phyloP scores from a whole-genome alignment of 345 rosid genomes.

The Aethionema arabicum region DNA sequence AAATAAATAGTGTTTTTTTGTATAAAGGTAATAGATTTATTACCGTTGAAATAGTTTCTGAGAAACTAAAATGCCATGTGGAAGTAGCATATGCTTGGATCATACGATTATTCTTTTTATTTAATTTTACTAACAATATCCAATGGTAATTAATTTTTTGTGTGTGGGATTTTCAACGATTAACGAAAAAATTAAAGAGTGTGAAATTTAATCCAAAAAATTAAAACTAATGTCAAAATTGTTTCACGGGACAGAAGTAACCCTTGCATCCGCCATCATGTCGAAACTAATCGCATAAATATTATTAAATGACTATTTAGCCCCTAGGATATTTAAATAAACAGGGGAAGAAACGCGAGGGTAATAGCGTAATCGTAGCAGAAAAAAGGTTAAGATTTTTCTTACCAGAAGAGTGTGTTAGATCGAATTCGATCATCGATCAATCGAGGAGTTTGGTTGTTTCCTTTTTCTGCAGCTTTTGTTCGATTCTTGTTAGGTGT shows the following conservation, averaged over 20 bases:
- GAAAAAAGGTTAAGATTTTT: constrained; percentile 35
- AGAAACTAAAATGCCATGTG: too few species aligned
- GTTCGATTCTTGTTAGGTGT: constrained; percentile 13
- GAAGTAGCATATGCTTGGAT: too few species aligned
- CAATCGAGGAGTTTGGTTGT: constrained; percentile 33
- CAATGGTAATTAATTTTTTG: too few species aligned
- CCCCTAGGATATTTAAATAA: not conserved
- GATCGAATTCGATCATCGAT: constrained; percentile 33
- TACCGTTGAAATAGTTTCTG: too few species aligned
- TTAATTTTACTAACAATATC: too few species aligned
- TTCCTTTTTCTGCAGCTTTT: not conserved
- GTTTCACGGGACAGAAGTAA: not conserved
- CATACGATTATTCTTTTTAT: too few species aligned
- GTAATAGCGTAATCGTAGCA: constrained; percentile 21
- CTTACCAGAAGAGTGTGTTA: constrained; percentile 39
- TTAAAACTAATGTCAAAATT: too few species aligned
- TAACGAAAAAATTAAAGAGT: too few species aligned
- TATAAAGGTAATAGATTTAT: too few species aligned
- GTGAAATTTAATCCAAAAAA: too few species aligned
- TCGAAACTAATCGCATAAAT: constrained; percentile 14
- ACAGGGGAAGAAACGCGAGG: constrained; percentile 19
- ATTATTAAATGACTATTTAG: not conserved
- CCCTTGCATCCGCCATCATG: constrained; percentile 32
- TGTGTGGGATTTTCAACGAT: too few species aligned
- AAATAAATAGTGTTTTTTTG: too few species aligned